These are phyloP conservation scores for Sclerospora graminicola DNA, from an alignment of 352 stramenopile species.

Conservation along the genomic window DNA sequence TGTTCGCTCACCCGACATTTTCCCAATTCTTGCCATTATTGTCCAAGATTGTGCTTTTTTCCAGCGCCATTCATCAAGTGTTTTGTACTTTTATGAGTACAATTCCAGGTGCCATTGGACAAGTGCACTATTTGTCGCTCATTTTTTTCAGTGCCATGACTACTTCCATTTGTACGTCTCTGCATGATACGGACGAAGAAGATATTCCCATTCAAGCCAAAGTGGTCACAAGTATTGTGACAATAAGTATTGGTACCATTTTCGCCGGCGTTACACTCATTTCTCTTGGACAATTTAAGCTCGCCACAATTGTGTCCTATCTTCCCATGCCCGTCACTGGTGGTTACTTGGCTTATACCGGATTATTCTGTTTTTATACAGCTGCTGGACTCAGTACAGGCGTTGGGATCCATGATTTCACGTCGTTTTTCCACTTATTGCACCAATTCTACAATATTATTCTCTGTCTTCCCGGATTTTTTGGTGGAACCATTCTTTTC, in stretches of 20 bases:
- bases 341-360: conserved; percentile 97
- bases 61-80: conserved; percentile 89
- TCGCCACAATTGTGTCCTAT: conserved; percentile 92
- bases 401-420: conserved; percentile 75
- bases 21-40: conserved; percentile 76
- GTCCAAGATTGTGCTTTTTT: conserved; percentile 94
- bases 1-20: conserved; percentile 89
- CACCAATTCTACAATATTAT: conserved; percentile 50
- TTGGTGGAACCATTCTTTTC: conserved; percentile 77
- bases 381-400: conserved; percentile 86
- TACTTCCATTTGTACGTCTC: conserved; percentile 69
- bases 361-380: conserved; percentile 91
- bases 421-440: conserved; percentile 60
- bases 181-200: conserved; percentile 26
- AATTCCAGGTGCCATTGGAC: conserved; percentile 94
- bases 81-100: conserved; percentile 83
- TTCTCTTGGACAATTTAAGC: conserved; percentile 85
- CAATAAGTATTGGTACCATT: conserved; percentile 86
- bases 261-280: conserved; percentile 88
- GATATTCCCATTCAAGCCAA: conserved; percentile 49
- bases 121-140: conserved; percentile 96
- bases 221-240: conserved; percentile 92
- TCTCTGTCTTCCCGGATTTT: conserved; percentile 73
- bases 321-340: conserved; percentile 94
- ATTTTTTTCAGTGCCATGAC: conserved; percentile 96